Conservation (phyloP, 768 basidiomycete species). For the Lactarius tabidus region DNA sequence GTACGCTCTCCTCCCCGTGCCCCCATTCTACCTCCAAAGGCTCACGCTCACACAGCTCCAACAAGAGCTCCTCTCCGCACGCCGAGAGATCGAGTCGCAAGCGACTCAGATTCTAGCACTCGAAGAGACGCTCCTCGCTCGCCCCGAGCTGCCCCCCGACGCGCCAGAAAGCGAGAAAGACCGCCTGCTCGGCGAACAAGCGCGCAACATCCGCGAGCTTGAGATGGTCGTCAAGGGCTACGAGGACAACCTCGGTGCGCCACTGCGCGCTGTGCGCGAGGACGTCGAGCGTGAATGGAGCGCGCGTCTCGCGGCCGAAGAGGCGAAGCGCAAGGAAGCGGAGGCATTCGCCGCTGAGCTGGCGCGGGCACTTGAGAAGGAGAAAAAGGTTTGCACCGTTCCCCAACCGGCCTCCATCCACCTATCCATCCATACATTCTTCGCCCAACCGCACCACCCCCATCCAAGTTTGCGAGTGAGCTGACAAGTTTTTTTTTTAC, state of each 20-base stretch:
- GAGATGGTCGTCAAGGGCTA: conserved; percentile 69
- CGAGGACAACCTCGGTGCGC: conserved; percentile 69
- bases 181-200: conserved; percentile 65
- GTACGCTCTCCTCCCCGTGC: conserved; percentile 35
- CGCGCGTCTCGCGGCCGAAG: conserved; percentile 55
- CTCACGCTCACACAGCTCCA: conserved; percentile 52
- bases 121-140: conserved; percentile 68
- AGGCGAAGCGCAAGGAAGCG: conserved; percentile 58
- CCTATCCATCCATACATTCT: no score
- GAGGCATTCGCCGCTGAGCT: conserved; percentile 72
- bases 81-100: conserved; percentile 75
- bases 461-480: no score
- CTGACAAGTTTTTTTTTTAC: no score
- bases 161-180: conserved; percentile 74
- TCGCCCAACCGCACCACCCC: no score
- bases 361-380: conserved; percentile 71
- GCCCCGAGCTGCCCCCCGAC: conserved; percentile 60
- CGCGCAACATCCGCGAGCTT: conserved; percentile 71
- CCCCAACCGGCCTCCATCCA: no score
- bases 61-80: conserved; percentile 79
- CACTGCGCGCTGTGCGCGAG: conserved; percentile 58
- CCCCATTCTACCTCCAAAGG: neutral
- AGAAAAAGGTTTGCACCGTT: conserved; percentile 50
- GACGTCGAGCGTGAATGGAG: conserved; percentile 75
- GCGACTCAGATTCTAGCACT: conserved; percentile 79